Evolutionary conservation across 345 rosid genomes (phyloP).

Genomic region (thale cress (Arabidopsis thaliana)): DNA sequence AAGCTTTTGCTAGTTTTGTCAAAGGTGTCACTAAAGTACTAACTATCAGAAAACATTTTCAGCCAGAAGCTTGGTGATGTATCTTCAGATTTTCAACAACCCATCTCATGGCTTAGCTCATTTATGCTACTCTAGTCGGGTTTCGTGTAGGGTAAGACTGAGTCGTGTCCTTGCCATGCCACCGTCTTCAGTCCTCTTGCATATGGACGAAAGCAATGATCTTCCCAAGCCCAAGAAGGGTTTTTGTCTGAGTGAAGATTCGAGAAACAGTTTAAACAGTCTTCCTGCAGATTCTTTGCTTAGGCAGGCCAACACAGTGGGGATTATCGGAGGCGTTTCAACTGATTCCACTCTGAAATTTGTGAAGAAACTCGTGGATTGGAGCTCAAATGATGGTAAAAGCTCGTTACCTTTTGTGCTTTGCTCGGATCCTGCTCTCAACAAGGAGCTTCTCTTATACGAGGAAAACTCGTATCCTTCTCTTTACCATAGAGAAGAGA

Average conservation of each 20-base stretch:
- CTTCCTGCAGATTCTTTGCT: slow-evolving; percentile 50
- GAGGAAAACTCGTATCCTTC: slow-evolving; percentile 57
- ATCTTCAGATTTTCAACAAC: slow-evolving; percentile 50
- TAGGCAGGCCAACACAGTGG: slow-evolving; percentile 62
- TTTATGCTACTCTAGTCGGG: slow-evolving; percentile 37
- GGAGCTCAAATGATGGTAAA: slow-evolving; percentile 57
- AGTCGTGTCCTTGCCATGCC: slow-evolving; percentile 55
- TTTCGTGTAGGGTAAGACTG: slow-evolving; percentile 46
- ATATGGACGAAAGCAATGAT: slow-evolving; percentile 59
- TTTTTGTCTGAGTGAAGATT: slow-evolving; percentile 43
- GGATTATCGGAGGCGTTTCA: slow-evolving; percentile 76
- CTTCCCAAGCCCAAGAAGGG: slow-evolving; percentile 53
- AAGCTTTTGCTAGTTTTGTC: slow-evolving; percentile 25
- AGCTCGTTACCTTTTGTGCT: slow-evolving; percentile 64
- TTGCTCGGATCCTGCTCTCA: slow-evolving; percentile 73
- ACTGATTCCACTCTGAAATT: slow-evolving; percentile 60
- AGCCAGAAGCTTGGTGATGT: slow-evolving; percentile 56
- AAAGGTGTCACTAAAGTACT: slow-evolving; percentile 28
- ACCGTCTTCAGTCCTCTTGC: slow-evolving; percentile 62
- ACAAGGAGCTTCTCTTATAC: slow-evolving; percentile 55
- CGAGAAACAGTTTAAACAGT: slow-evolving; percentile 34
- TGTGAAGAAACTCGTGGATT: slow-evolving; percentile 57
- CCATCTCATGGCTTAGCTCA: slow-evolving; percentile 47
- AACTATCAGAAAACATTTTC: slow-evolving; percentile 43
- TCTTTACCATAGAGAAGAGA: slow-evolving; percentile 45